These are phyloP conservation scores for Saturnispora bothae DNA, from an alignment of 805 yeast species.

Conservation along the genomic window DNA sequence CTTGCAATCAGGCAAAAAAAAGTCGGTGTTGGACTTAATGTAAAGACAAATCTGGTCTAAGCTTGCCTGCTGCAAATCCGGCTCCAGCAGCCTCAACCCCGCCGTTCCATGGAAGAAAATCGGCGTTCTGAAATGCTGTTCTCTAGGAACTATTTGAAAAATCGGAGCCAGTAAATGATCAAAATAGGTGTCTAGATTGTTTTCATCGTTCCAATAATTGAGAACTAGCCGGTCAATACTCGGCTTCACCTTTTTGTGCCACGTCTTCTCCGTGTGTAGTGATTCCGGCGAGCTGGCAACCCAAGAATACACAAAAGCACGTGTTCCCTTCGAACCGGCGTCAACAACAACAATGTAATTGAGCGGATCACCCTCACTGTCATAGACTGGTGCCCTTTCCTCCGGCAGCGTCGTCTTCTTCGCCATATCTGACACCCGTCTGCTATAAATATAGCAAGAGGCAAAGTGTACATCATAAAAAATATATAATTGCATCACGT, in stretches of 20 bases:
- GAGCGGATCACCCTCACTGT: constrained; percentile 37
- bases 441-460: too few species aligned
- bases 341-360: constrained; percentile 54
- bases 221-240: constrained; percentile 55
- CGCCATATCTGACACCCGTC: too few species aligned
- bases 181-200: constrained; percentile 44
- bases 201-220: constrained; percentile 36
- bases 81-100: constrained; percentile 50
- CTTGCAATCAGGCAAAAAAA: constrained; percentile 50
- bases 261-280: constrained; percentile 19
- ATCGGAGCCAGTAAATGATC: constrained; percentile 39
- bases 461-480: too few species aligned
- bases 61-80: constrained; percentile 34
- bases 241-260: constrained; percentile 46
- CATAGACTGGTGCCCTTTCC: constrained; percentile 11
- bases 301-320: constrained; percentile 54
- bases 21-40: constrained; percentile 35
- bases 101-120: constrained; percentile 62
- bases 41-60: constrained; percentile 41
- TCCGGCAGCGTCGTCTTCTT: background rate
- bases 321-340: constrained; percentile 56
- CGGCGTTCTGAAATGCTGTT: constrained; percentile 55
- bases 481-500: background rate
- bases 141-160: constrained; percentile 42
- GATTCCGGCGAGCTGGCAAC: constrained; percentile 27